Evolutionary conservation across 2,329 filamentous ascomycete genomes (phyloP), one percentile per base, ranked within the genome.

Genomic region (Pestalotiopsis sp.): DNA sequence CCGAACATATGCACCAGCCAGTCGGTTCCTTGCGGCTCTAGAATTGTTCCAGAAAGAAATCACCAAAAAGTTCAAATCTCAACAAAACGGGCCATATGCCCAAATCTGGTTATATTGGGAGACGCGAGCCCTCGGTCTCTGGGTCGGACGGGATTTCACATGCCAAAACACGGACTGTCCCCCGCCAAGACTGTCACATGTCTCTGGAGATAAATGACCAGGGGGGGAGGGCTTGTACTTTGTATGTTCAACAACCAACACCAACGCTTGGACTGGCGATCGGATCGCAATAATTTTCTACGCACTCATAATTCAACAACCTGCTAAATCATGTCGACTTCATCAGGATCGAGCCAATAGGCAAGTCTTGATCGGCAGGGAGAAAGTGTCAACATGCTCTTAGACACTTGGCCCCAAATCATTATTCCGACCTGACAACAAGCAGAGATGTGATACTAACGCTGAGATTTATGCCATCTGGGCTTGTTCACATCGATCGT

Each of bases 121-220:
- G 30, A 30, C 26, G 14, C 30, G 58, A 35, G 26, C 35, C 30
- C 58, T 61, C 58, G 58, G 58, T 61, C 13, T 39, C 30, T 61
- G 30, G 44, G n/a, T 35, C 20, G 3, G 30, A 63, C 48, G 60
- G 58, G 39, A 63, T 63, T 63, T 63, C 60, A 63, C 60, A 63
- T 63, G 60, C 24, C 38, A 63, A 48, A 63, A n/a, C n/a, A 4
- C 30, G n/a, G 2, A 48, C 11, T 1, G 7, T 35, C 26, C 30
- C 58, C 38, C 39, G 60, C 60, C 60, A 44, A 63, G 60, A 39
- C 60, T 63, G 38, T 63, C 60, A 63, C 60, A 63, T 63, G 60
- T 11, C 22, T 35, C 24, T 26, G 13, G 13, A 58, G 26, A 22
- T 22, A 60, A 60, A 38, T 60, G 58, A 61, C 24, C 58, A 39